phyloP scores from a whole-genome alignment of 306 rosid genomes.

The Dalbergia oliveri region DNA sequence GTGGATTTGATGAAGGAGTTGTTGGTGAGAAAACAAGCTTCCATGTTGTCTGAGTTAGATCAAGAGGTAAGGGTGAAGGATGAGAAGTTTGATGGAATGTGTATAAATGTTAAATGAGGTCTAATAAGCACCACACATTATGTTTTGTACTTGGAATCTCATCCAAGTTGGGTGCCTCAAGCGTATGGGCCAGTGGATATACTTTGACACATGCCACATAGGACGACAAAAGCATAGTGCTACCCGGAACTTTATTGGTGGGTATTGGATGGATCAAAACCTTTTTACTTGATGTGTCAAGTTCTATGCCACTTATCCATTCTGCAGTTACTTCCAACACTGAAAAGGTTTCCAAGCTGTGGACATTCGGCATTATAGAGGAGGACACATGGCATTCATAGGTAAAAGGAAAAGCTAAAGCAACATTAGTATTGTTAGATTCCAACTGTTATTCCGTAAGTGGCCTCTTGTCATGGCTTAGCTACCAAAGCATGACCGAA shows the following conservation, averaged over 20 bases:
- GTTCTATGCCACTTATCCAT: conserved; percentile 43
- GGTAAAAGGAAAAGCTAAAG: neutral
- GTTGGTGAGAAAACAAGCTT: conserved; percentile 74
- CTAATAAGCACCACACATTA: conserved; percentile 61
- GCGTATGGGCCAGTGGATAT: conserved; percentile 67
- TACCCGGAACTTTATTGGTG: conserved; percentile 36
- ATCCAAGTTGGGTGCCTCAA: conserved; percentile 49
- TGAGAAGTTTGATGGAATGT: conserved; percentile 25
- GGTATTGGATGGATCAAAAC: conserved; percentile 44
- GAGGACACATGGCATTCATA: neutral
- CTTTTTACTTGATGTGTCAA: conserved; percentile 54
- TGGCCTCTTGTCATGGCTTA: neutral
- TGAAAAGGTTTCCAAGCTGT: conserved; percentile 13
- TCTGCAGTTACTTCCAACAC: conserved; percentile 1
- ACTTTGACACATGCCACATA: conserved; percentile 53
- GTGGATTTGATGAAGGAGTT: conserved; percentile 62
- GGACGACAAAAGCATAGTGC: conserved; percentile 41
- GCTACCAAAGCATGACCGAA: neutral
- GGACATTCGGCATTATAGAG: neutral
- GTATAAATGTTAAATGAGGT: conserved; percentile 44
- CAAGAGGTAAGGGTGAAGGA: conserved; percentile 24
- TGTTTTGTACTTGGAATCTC: conserved; percentile 51
- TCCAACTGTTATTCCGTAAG: neutral
- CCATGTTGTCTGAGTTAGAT: conserved; percentile 59
- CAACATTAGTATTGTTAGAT: neutral